Percentiles rank a stretch among this genome's conserved stretches.
Evolutionary conservation across 805 yeast species (phyloP).

Genomic region (Monosporozyma yasuniensis): DNA sequence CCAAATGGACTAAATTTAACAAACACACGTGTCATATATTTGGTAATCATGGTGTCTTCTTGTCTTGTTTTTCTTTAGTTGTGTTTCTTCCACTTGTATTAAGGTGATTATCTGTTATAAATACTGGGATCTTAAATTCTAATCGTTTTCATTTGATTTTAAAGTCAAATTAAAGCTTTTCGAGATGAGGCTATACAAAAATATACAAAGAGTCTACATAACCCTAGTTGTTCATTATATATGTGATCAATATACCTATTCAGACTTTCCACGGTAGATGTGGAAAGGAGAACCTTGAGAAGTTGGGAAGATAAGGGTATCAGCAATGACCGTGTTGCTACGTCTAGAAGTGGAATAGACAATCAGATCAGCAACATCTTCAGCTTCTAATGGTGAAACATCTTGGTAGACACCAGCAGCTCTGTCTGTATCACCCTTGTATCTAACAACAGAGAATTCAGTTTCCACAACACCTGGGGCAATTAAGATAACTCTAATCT

Average conservation of each 20-base stretch:
- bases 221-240: not conserved
- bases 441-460: slow-evolving; percentile 53
- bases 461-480: slow-evolving; percentile 69
- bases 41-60: slow-evolving; percentile 61
- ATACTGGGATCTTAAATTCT: not conserved
- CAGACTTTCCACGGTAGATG: slow-evolving; percentile 31
- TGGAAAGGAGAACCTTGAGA: slow-evolving; percentile 78
- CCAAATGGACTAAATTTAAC: slow-evolving; percentile 76
- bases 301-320: slow-evolving; percentile 71
- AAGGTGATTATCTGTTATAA: not conserved
- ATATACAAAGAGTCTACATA: not conserved
- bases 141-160: not conserved
- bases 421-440: slow-evolving; percentile 44
- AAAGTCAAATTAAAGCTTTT: not conserved
- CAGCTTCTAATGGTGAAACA: slow-evolving; percentile 47
- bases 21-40: slow-evolving; percentile 69
- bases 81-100: not conserved
- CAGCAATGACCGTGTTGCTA: slow-evolving; percentile 55
- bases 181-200: not conserved
- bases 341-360: slow-evolving; percentile 50
- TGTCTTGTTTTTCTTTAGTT: not conserved
- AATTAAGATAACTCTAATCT: slow-evolving; percentile 54
- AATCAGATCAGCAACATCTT: slow-evolving; percentile 53
- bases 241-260: not conserved
- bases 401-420: slow-evolving; percentile 51